These are phyloP conservation scores for Ettlia oleoabundans DNA, from an alignment of 139 green algal species.

Conservation along the genomic window DNA sequence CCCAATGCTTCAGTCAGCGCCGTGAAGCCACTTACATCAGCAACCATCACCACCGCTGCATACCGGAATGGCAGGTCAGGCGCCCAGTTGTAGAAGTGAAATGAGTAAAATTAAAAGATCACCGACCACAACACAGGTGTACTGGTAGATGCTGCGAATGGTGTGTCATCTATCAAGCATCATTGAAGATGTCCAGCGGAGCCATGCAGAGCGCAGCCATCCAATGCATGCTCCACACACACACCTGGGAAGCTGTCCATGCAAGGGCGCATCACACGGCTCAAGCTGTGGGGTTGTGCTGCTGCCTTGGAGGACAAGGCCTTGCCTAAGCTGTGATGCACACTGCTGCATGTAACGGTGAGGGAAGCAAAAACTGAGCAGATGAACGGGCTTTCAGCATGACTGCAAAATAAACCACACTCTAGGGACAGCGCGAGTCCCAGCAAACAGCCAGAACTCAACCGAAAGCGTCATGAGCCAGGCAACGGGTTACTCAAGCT, in stretches of 20 bases:
- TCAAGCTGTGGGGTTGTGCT: neutral
- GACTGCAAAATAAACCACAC: neutral
- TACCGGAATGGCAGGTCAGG: neutral
- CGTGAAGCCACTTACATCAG: slow-evolving; percentile 87
- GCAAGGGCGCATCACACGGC: slow-evolving; percentile 38
- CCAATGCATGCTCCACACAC: no score
- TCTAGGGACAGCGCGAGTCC: no score
- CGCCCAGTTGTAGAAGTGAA: no score
- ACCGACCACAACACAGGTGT: no score
- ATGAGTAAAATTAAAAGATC: no score
- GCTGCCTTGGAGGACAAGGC: neutral
- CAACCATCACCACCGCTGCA: slow-evolving; percentile 73
- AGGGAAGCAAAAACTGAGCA: neutral
- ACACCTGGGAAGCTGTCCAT: slow-evolving; percentile 58
- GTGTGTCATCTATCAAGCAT: no score
- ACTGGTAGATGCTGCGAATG: no score
- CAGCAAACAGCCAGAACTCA: no score
- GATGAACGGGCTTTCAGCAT: no score
- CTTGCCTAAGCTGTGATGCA: neutral
- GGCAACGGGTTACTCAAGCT: no score
- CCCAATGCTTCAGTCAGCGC: slow-evolving; percentile 75
- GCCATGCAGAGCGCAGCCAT: neutral
- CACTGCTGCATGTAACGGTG: neutral
- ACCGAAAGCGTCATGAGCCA: no score
- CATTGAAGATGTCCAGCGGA: no score